Conservation (phyloP, 2,329 filamentous ascomycete genomes). For the Thelonectria discophora region DNA sequence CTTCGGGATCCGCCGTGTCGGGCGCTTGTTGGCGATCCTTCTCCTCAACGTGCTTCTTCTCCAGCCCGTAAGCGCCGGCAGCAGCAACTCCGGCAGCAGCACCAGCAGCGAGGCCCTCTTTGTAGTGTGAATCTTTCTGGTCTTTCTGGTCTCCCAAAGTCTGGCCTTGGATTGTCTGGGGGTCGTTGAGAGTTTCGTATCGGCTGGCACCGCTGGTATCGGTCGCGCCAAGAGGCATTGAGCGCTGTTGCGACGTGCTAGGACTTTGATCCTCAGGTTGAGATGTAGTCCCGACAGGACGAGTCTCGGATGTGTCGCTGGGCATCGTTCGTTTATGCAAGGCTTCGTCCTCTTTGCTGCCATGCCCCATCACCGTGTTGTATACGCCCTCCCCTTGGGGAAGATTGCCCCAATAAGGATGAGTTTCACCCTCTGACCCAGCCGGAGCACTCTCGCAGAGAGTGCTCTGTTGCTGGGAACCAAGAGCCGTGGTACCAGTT, state of each 20-base stretch:
- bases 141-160: not conserved
- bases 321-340: not conserved
- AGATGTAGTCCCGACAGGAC: not conserved
- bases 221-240: not conserved
- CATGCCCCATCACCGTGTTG: slow-evolving; percentile 24
- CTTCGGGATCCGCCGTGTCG: not conserved
- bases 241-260: not conserved
- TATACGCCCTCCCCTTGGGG: slow-evolving; percentile 17
- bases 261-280: not conserved
- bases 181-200: not conserved
- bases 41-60: slow-evolving; percentile 1
- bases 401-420: slow-evolving; percentile 35
- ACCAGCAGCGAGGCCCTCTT: slow-evolving; percentile 17
- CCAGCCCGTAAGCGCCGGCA: slow-evolving; percentile 17
- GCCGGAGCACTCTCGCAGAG: not conserved
- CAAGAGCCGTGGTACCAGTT: not conserved
- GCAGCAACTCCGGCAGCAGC: slow-evolving; percentile 15
- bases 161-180: not conserved
- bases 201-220: not conserved
- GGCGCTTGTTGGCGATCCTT: not conserved
- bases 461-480: not conserved
- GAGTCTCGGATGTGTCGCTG: not conserved
- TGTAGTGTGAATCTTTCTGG: slow-evolving; percentile 2
- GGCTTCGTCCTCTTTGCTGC: slow-evolving; percentile 24
- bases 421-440: not conserved